Base-by-base conservation (phyloP, 2,329 filamentous ascomycete species). In the Penicillium sp. region DNA sequence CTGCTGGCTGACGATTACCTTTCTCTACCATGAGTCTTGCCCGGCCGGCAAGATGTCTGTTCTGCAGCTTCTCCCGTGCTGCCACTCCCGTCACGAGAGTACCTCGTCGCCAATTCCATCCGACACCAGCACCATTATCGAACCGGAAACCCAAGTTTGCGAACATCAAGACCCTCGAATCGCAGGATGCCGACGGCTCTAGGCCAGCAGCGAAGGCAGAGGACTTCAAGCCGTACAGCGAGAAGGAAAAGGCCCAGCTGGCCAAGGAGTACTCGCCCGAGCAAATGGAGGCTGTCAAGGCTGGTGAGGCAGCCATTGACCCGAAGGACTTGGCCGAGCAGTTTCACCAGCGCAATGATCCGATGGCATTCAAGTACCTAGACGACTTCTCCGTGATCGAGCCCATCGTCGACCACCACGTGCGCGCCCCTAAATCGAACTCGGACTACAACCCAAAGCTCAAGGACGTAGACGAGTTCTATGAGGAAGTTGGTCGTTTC, bases 331-430 rank as follows among this genome's bases (percentile, higher is more conserved):
- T 96, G 64, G 76, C 84, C 34, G 75, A 81, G 27, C 86, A 93
- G 70, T 87, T 84, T 55, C 77, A 81, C 35, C 69, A 87, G 58
- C 83, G 89, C 51, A 77, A 74, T 44, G 89, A 95, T 65, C 78
- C 82, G 7, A 86, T 87, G 75, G 75, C 76, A 43, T 73, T 90
- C 40, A 75, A 80, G 51, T 93, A 95, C 68, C 72, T 91, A 45
- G 89, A 96, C 66, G 88, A 95, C 68, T 86, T 95, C 62, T 81
- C 85, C 49, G 78, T 79, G 47, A 78, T 91, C 53, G 81, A 88
- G 62, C 87, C 89, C 43, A 76, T 87, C 40, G 79, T 93, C 50
- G 91, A 97, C 72, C 79, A 84, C 64, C 81, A 73, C 74, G 66
- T 78, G 71, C 57, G 75, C 70, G 67, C 71, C 47, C 71, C 68